Conservation (phyloP, 345 rosid genomes). For the Odontarrhena argentea region DNA sequence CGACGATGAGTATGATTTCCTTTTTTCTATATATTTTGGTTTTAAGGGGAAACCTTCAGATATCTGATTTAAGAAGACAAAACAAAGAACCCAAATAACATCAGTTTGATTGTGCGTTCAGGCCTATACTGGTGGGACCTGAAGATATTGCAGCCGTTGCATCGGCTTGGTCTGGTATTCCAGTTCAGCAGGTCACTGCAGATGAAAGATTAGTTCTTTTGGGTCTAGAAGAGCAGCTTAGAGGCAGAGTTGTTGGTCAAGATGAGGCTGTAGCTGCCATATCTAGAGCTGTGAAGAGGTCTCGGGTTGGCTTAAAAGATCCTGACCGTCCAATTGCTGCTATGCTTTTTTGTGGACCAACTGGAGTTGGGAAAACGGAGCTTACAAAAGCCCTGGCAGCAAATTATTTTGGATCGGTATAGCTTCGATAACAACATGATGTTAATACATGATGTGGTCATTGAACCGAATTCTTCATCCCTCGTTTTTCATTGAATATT, state of each 20-base stretch:
- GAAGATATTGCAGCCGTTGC: slow-evolving; percentile 96
- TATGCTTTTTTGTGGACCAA: slow-evolving; percentile 97
- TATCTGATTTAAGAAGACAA: neutral
- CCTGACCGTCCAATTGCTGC: slow-evolving; percentile 93
- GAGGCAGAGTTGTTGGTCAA: slow-evolving; percentile 86
- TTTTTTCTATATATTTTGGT: slow-evolving; percentile 9
- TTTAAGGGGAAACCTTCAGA: slow-evolving; percentile 14
- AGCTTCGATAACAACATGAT: slow-evolving; percentile 36
- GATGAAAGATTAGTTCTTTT: slow-evolving; percentile 80
- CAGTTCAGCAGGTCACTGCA: slow-evolving; percentile 93
- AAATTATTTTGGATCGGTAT: slow-evolving; percentile 87
- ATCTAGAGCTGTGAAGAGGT: slow-evolving; percentile 96
- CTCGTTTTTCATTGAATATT: slow-evolving; percentile 19
- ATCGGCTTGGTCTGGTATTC: slow-evolving; percentile 96
- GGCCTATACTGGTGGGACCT: slow-evolving; percentile 75
- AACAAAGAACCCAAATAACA: slow-evolving; percentile 25
- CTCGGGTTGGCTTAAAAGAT: slow-evolving; percentile 86
- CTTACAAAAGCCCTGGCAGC: slow-evolving; percentile 87
- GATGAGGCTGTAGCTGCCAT: slow-evolving; percentile 91
- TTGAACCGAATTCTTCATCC: slow-evolving; percentile 2
- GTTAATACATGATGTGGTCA: slow-evolving; percentile 14
- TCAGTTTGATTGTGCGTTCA: slow-evolving; percentile 47
- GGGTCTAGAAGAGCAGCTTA: slow-evolving; percentile 81
- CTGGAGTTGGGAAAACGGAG: slow-evolving; percentile 98
- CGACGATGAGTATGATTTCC: slow-evolving; percentile 61